Evolutionary conservation across 179 eudicot species (phyloP).

Genomic region (Spinacia oleracea): DNA sequence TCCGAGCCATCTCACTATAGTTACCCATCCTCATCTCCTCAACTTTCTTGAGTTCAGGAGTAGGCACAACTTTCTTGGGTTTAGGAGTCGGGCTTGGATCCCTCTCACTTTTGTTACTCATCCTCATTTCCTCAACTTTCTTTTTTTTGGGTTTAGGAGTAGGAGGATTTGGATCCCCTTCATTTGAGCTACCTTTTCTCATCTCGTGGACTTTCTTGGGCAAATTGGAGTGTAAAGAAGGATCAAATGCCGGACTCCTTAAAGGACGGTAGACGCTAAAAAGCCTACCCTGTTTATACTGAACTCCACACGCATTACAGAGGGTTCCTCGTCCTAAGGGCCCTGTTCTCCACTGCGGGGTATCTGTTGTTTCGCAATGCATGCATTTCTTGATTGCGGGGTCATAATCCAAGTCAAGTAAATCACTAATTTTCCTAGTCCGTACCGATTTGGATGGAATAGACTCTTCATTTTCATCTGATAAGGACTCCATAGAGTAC

Average conservation of each 20-base stretch:
- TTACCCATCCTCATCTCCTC: slow-evolving; percentile 1
- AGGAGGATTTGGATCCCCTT: slow-evolving; percentile 11
- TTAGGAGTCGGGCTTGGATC: neutral
- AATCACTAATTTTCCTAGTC: slow-evolving; percentile 29
- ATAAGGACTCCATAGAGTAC: slow-evolving; percentile 34
- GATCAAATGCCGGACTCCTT: slow-evolving; percentile 58
- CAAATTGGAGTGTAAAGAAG: slow-evolving; percentile 59
- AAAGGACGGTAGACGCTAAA: slow-evolving; percentile 70
- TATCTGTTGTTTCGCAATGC: slow-evolving; percentile 67
- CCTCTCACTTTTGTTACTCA: neutral
- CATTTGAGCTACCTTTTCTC: slow-evolving; percentile 34
- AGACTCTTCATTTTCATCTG: slow-evolving; percentile 32
- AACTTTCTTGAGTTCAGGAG: neutral
- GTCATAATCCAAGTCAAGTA: slow-evolving; percentile 19
- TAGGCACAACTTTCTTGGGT: neutral
- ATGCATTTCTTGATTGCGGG: slow-evolving; percentile 54
- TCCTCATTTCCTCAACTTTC: neutral
- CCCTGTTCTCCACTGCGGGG: slow-evolving; percentile 82
- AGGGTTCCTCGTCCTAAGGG: slow-evolving; percentile 69
- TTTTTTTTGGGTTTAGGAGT: slow-evolving; percentile 5
- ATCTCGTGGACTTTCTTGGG: slow-evolving; percentile 68
- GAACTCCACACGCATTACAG: slow-evolving; percentile 89
- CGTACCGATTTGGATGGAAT: slow-evolving; percentile 23
- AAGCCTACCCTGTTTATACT: slow-evolving; percentile 61
- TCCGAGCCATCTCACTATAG: neutral